These are phyloP conservation scores for Aspergillus diversus DNA, from an alignment of 495 filamentous ascomycete species.

Conservation along the genomic window DNA sequence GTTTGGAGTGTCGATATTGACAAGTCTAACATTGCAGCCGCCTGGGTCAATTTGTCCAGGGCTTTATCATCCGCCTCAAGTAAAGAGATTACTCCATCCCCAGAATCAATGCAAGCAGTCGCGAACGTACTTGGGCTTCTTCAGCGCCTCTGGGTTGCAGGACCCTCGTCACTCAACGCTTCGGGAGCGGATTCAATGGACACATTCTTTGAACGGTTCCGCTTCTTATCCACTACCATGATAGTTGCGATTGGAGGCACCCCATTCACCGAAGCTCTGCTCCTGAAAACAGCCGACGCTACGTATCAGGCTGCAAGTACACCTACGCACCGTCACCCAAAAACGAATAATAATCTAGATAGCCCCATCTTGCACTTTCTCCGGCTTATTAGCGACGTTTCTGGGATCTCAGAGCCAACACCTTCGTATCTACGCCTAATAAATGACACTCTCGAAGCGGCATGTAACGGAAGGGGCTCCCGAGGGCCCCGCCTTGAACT, in stretches of 20 bases:
- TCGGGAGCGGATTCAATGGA: slow-evolving; percentile 29
- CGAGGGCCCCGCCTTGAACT: slow-evolving; percentile 50
- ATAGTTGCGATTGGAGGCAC: slow-evolving; percentile 69
- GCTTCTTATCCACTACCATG: slow-evolving; percentile 61
- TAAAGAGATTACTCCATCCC: slow-evolving; percentile 88
- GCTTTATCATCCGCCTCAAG: slow-evolving; percentile 76
- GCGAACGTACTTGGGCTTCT: slow-evolving; percentile 69
- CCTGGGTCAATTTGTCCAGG: slow-evolving; percentile 72
- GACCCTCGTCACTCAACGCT: slow-evolving; percentile 44
- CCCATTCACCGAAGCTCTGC: slow-evolving; percentile 77
- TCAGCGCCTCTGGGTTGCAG: slow-evolving; percentile 64
- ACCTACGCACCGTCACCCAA: slow-evolving; percentile 45
- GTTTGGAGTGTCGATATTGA: slow-evolving; percentile 54
- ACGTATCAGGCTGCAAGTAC: slow-evolving; percentile 52
- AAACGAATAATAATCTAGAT: slow-evolving; percentile 31
- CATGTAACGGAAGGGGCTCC: slow-evolving; percentile 55
- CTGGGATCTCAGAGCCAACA: slow-evolving; percentile 27
- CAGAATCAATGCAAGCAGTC: slow-evolving; percentile 78
- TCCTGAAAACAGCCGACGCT: slow-evolving; percentile 47
- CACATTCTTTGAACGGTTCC: slow-evolving; percentile 63
- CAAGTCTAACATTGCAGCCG: slow-evolving; percentile 47
- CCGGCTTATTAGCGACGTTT: slow-evolving; percentile 33
- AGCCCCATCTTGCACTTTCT: slow-evolving; percentile 49
- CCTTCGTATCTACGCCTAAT: slow-evolving; percentile 37
- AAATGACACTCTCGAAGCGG: slow-evolving; percentile 43